Evolutionary conservation across 1,139 yeast genomes (phyloP).

Genomic region (Zygosaccharomyces pseudobailii): DNA sequence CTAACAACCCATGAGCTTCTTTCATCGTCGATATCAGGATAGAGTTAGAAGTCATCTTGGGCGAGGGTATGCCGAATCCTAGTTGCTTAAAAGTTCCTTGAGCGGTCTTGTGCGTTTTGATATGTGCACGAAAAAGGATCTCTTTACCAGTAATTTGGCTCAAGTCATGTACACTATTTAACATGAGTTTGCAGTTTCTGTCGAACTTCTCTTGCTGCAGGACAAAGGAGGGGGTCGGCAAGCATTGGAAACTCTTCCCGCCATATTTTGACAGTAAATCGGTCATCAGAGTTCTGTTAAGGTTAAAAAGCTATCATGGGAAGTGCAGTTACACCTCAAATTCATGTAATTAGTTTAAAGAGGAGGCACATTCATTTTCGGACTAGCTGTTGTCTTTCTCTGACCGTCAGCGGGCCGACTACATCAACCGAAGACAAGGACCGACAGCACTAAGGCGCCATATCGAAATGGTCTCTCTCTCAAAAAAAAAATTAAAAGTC

Average conservation of each 20-base stretch:
- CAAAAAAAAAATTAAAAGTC: neutral
- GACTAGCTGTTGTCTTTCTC: neutral
- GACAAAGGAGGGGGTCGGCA: constrained; percentile 56
- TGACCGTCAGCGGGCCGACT: no score
- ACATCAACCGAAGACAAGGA: no score
- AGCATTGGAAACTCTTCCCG: constrained; percentile 25
- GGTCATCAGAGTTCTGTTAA: constrained; percentile 5
- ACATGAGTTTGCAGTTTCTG: constrained; percentile 41
- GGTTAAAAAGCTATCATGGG: neutral
- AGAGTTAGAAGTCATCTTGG: constrained; percentile 38
- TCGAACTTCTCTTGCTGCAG: constrained; percentile 39
- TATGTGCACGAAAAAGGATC: constrained; percentile 55
- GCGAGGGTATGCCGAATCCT: constrained; percentile 41
- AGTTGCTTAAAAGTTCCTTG: constrained; percentile 46
- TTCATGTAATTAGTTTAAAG: neutral
- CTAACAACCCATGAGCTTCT: constrained; percentile 58
- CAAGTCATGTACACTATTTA: constrained; percentile 31
- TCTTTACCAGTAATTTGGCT: constrained; percentile 24
- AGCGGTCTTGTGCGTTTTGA: constrained; percentile 65
- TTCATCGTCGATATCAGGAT: constrained; percentile 67
- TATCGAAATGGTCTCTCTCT: no score
- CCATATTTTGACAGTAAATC: constrained; percentile 14
- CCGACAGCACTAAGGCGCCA: no score
- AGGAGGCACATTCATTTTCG: neutral
- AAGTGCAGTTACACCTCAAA: neutral